phyloP scores from a whole-genome alignment of 179 eudicot species.

The Silene vulgaris region DNA sequence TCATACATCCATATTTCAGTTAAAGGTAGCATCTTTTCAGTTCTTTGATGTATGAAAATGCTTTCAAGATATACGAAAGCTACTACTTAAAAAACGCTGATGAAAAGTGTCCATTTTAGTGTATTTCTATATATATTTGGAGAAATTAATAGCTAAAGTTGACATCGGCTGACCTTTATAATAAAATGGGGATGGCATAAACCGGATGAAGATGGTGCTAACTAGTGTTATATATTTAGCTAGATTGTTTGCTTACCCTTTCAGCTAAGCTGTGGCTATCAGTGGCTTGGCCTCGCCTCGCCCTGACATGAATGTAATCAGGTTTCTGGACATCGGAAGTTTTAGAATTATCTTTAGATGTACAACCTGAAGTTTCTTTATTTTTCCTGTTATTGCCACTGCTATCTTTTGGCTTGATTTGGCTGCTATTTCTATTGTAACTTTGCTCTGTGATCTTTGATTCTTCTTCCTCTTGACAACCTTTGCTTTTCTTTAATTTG shows the following conservation, averaged over 20 bases:
- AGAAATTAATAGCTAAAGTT: not conserved
- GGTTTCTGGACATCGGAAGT: slow-evolving; percentile 50
- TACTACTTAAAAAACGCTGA: not conserved
- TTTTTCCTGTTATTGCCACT: slow-evolving; percentile 32
- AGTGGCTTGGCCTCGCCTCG: slow-evolving; percentile 96
- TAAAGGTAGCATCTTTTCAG: not conserved
- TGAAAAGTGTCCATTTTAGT: not conserved
- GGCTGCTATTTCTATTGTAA: slow-evolving; percentile 39
- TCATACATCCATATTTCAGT: not conserved
- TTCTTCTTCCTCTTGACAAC: slow-evolving; percentile 46
- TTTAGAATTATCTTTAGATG: slow-evolving; percentile 58
- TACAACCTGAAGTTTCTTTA: slow-evolving; percentile 43
- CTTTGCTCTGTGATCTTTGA: slow-evolving; percentile 49
- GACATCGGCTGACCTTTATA: not conserved
- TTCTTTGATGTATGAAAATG: not conserved
- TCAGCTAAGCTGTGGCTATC: slow-evolving; percentile 99
- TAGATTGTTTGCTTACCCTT: slow-evolving; percentile 51
- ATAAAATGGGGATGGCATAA: not conserved
- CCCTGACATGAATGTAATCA: slow-evolving; percentile 90
- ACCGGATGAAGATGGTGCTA: not conserved
- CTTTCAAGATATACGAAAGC: not conserved
- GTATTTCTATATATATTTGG: not conserved
- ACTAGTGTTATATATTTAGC: not conserved
- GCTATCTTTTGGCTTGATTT: slow-evolving; percentile 33
- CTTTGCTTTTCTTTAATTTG: slow-evolving; percentile 49